Percentiles rank a stretch among this genome's conserved stretches.
phyloP scores from a whole-genome alignment of 2,329 filamentous ascomycete species.

The Zasmidium cellare region DNA sequence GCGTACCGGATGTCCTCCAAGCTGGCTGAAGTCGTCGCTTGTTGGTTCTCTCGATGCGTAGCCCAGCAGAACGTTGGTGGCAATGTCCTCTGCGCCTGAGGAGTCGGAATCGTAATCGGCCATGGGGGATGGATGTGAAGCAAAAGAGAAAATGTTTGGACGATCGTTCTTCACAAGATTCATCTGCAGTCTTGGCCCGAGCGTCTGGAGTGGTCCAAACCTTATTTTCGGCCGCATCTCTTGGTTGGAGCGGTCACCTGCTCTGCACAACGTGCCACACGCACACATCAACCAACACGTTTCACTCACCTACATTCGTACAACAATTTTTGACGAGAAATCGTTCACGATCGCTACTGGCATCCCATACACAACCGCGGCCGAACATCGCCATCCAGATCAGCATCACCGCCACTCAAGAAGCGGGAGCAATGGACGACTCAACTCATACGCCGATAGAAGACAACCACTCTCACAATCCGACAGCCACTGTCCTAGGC shows the following conservation, averaged over 20 bases:
- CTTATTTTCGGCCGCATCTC: background rate
- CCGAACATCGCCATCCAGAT: too few species aligned
- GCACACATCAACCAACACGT: too few species aligned
- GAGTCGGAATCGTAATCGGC: constrained; percentile 83
- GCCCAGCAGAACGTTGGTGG: constrained; percentile 86
- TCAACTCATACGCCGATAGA: background rate
- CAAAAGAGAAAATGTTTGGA: background rate
- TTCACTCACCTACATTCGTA: background rate
- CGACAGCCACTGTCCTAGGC: constrained; percentile 15
- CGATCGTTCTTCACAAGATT: background rate
- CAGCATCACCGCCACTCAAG: background rate
- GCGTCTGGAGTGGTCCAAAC: background rate
- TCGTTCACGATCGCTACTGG: background rate
- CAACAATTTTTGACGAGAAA: too few species aligned
- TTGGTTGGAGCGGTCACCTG: background rate
- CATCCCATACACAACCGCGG: background rate
- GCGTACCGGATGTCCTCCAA: constrained; percentile 83
- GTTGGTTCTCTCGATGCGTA: constrained; percentile 80
- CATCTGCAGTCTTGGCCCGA: background rate
- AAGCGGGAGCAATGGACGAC: background rate
- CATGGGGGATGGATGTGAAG: constrained; percentile 19
- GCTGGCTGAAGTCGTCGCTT: constrained; percentile 80
- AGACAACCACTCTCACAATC: background rate
- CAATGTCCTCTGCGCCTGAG: constrained; percentile 67
- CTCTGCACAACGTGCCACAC: background rate